phyloP scores from a whole-genome alignment of 176 grass and related monocot species.

The Oryza rufipogon region DNA sequence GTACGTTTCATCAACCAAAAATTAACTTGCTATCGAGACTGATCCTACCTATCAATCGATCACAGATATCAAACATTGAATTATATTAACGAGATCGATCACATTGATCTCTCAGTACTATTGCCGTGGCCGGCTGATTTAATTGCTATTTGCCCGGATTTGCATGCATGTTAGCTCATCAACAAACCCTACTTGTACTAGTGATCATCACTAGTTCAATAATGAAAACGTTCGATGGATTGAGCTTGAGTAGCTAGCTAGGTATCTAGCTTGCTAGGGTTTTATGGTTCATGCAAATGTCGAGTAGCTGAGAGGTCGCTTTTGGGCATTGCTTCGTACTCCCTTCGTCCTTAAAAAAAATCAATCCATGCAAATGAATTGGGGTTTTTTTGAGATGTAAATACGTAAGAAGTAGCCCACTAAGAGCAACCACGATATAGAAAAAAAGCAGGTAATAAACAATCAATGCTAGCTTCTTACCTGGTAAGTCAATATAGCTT shows the following conservation, averaged over 20 bases:
- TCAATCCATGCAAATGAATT: too few species aligned
- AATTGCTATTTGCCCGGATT: background rate
- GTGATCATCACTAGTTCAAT: background rate
- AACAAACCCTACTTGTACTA: background rate
- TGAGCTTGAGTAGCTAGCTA: background rate
- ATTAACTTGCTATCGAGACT: background rate
- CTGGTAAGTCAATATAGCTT: background rate
- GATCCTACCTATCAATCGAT: background rate
- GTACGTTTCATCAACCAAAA: background rate
- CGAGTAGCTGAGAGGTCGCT: background rate
- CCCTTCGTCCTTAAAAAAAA: too few species aligned
- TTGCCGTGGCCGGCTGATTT: too few species aligned
- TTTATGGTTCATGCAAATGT: background rate
- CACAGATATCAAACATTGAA: background rate
- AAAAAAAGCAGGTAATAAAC: too few species aligned
- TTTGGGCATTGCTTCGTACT: background rate
- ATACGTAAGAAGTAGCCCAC: too few species aligned
- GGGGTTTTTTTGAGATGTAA: too few species aligned
- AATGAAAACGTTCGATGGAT: background rate
- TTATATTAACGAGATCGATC: background rate
- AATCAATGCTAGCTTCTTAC: too few species aligned
- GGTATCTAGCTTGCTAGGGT: background rate
- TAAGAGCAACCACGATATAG: too few species aligned
- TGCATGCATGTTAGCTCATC: background rate
- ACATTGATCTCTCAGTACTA: too few species aligned